Evolutionary conservation across 1,139 yeast genomes (phyloP).

Genomic region (Protomyces macrosporus): DNA sequence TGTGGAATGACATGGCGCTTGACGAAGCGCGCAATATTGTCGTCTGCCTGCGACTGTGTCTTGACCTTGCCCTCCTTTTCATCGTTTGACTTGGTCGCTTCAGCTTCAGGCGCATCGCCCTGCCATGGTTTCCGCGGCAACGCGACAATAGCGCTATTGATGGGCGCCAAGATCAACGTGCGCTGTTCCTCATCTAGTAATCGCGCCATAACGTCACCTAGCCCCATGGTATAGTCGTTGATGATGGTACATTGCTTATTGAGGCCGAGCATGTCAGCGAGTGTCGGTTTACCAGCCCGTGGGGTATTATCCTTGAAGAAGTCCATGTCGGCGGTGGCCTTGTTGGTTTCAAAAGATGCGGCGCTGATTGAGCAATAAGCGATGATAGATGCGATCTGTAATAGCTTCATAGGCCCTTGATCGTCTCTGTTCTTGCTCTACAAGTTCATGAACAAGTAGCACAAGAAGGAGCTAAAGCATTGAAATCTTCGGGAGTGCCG

Average conservation of each 20-base stretch:
- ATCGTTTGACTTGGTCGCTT: not conserved
- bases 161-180: conserved; percentile 40
- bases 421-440: too few species aligned
- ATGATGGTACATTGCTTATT: conserved; percentile 20
- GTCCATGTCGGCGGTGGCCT: not conserved
- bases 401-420: too few species aligned
- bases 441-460: too few species aligned
- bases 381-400: too few species aligned
- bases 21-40: conserved; percentile 36
- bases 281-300: not conserved
- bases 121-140: conserved; percentile 40
- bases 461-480: too few species aligned
- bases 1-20: conserved; percentile 36
- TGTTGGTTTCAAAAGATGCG: not conserved
- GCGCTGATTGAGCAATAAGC: not conserved
- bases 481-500: too few species aligned
- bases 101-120: conserved; percentile 34
- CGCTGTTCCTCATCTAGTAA: conserved; percentile 35
- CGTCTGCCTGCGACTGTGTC: conserved; percentile 35
- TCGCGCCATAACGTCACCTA: conserved; percentile 27
- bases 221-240: conserved; percentile 16
- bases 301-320: not conserved
- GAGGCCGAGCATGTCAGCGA: conserved; percentile 11
- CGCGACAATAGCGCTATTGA: conserved; percentile 37
- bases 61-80: conserved; percentile 32